phyloP scores from a whole-genome alignment of 2,329 filamentous ascomycete species.

The Lojkania enalia region DNA sequence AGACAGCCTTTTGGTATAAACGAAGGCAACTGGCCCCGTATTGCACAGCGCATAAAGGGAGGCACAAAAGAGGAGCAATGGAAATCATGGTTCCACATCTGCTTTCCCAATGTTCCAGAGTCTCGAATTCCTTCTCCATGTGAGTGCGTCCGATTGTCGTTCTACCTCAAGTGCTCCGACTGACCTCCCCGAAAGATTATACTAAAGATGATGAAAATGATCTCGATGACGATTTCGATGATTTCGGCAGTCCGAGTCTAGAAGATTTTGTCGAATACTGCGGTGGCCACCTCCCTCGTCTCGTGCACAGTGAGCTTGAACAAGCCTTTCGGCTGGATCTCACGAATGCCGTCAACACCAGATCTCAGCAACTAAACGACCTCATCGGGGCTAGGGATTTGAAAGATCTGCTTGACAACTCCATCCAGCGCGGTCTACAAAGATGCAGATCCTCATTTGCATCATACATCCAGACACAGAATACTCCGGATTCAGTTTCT shows the following conservation, averaged over 20 bases:
- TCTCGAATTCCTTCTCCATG: constrained; percentile 3
- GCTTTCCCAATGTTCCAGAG: not conserved
- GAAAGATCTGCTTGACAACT: not conserved
- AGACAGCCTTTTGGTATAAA: constrained; percentile 1
- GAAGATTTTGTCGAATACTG: not conserved
- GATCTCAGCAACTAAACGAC: not conserved
- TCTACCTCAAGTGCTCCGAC: not conserved
- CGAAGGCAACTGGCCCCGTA: not conserved
- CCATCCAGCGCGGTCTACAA: not conserved
- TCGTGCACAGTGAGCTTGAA: not conserved
- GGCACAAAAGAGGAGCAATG: constrained; percentile 4
- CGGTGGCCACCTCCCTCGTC: constrained; percentile 2
- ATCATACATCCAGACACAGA: not conserved
- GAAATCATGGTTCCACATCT: not conserved
- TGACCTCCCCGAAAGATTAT: not conserved
- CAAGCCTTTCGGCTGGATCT: not conserved
- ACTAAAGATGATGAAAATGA: not conserved
- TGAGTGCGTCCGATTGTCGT: not conserved
- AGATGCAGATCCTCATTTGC: not conserved
- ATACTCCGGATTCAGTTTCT: not conserved
- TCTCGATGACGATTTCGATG: constrained; percentile 14
- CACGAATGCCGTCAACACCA: not conserved
- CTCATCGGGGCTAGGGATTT: not conserved
- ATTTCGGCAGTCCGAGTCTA: constrained; percentile 6
- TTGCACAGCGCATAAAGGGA: not conserved